Evolutionary conservation across 768 basidiomycete genomes (phyloP), one percentile per base, ranked within the genome.

Genomic region (Mycena capillaripes): DNA sequence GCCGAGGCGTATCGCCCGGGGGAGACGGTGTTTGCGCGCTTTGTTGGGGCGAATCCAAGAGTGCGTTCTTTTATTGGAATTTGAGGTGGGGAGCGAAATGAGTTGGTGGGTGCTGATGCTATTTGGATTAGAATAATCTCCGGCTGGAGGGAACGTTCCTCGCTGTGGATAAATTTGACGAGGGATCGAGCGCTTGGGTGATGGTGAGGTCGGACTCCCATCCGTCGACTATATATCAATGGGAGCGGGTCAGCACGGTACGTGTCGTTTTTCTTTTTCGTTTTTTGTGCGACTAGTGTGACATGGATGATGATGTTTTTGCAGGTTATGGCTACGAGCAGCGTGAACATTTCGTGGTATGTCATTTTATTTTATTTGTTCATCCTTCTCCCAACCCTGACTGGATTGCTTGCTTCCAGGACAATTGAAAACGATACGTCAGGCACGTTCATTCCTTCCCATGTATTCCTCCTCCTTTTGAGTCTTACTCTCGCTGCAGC

Each of bases 121-220:
- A n/a, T 10, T 40, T n/a, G n/a, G n/a, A n/a, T 25, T 32, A 94
- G 92, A 95, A 95, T 76, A 95, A 95, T 76, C 86, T 94, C 42
- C 89, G 89, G 21, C 85, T 95, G 11, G 93, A 94, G 76, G 86
- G 85, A 42, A 93, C 93, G 0, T 95, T 93, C 85, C 82, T 95
- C 46, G 88, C 86, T 0, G 87, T 95, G 42, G 92, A 95, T 69
- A 86, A 84, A 55, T 80, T 86, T 34, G 81, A 85, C n/a, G n/a
- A n/a, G n/a, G n/a, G n/a, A 6, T 77, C 82, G 23, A 85, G 83
- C 21, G 78, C 81, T 62, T 95, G 92, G 93, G 81, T 70, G 70
- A 77, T 85, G 0, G 88, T 91, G 38, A 86, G 89, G 60, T 90
- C 92, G 17, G 94, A 95, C 80, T 94, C 93, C 25, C 93, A 94